Percentiles rank a stretch among this genome's conserved stretches.
Evolutionary conservation across 345 rosid genomes (phyloP).

Genomic region (Alliaria petiolata): DNA sequence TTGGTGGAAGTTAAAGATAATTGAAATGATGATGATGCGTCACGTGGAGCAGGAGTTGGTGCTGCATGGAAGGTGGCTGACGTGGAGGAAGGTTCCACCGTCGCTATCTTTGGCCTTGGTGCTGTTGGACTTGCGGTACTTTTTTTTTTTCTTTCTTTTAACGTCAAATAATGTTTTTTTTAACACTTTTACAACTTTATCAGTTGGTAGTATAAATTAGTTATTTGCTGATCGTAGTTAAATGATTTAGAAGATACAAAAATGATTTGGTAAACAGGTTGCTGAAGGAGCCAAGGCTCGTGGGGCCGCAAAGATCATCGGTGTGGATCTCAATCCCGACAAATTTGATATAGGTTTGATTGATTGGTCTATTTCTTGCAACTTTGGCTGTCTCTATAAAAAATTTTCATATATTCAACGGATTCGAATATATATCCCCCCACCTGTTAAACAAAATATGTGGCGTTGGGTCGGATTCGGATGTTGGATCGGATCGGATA

Average conservation of each 20-base stretch:
- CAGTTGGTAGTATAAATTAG: background rate
- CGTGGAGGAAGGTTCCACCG: conserved; percentile 55
- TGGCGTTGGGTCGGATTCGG: too few relatives aligned
- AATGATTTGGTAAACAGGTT: conserved; percentile 36
- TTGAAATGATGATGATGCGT: background rate
- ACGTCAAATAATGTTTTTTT: too few relatives aligned
- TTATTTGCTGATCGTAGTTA: background rate
- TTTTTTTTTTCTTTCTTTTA: background rate
- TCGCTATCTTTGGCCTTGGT: conserved; percentile 75
- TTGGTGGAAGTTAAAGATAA: background rate
- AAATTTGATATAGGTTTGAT: conserved; percentile 54
- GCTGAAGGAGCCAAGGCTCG: conserved; percentile 66
- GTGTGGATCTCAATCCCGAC: conserved; percentile 63
- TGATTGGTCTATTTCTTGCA: too few relatives aligned
- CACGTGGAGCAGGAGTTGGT: conserved; percentile 49
- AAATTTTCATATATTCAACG: too few relatives aligned
- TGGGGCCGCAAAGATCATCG: conserved; percentile 59
- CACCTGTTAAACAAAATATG: too few relatives aligned
- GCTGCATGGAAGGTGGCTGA: conserved; percentile 65
- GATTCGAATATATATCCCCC: too few relatives aligned
- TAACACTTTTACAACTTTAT: too few relatives aligned
- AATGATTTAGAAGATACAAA: background rate
- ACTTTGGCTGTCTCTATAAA: too few relatives aligned
- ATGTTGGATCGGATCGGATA: too few relatives aligned
- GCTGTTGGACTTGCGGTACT: conserved; percentile 68